Evolutionary conservation across 177 flowering plant species (phyloP), one percentile per base, ranked within the genome.

Genomic region (Vitis hybrid): DNA sequence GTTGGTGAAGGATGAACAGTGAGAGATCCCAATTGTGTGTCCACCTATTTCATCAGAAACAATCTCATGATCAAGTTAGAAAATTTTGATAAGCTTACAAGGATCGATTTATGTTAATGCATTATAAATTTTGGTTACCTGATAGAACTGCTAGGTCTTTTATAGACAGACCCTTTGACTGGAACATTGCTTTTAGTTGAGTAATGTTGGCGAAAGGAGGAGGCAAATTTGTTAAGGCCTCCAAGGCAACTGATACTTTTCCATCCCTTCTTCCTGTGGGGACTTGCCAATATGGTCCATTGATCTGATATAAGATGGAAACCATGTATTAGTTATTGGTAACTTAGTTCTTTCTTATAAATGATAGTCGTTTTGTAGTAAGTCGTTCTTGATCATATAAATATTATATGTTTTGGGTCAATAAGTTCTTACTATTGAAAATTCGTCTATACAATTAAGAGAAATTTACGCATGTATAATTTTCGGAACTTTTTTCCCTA

Each of bases 191-290:
- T 56, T 68, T 81, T 15, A 84, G 70, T 49, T 22, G 14, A 31
- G 80, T 70, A 56, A 85, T 73, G 65, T 82, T 84, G n/a, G 68
- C 50, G 14, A 58, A 63, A 19, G 81, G 76, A 14, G 83, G 50
- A 8, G 85, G 85, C 11, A 85, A 57, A 67, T 76, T 71, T 14
- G 65, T 19, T 22, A 77, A 31, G 18, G 82, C 79, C 1, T 84
- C 89, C 0, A 70, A 15, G 3, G 68, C 65, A 1, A 8, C 16
- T 3, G 89, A 84, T 7, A 80, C 68, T 34, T n/a, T 64, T 3
- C 87, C 87, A 50, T 85, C 89, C 74, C 89, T 75, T 67, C 89
- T 55, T 56, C 89, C 87, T 0, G 76, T 71, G 0, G 74, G 78
- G 3, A 83, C 89, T 49, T 67, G 8, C 84, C 83, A 84, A 2